Evolutionary conservation across 352 stramenopile species (phyloP).

Genomic region (Aphanomyces astaci): DNA sequence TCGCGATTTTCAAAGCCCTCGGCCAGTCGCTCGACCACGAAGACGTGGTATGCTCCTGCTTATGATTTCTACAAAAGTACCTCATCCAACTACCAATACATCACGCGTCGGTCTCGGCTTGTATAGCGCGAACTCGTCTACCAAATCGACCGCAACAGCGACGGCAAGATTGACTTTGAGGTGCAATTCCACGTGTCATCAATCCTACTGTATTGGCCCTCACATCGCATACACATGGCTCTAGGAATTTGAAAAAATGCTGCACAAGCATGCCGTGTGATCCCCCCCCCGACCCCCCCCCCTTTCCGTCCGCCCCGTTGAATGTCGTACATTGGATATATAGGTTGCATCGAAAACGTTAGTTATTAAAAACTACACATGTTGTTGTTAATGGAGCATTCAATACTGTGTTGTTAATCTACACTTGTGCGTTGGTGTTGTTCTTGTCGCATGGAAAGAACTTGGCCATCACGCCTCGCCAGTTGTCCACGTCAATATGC

Average conservation of each 20-base stretch:
- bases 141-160: constrained; percentile 64
- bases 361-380: too few species aligned
- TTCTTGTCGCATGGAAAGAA: background rate
- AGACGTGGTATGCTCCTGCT: constrained; percentile 35
- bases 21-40: constrained; percentile 63
- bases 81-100: too few species aligned
- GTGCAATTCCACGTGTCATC: too few species aligned
- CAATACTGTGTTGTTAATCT: background rate
- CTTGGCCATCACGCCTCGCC: background rate
- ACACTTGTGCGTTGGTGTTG: background rate
- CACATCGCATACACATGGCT: too few species aligned
- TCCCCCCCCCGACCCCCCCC: too few species aligned
- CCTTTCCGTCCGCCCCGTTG: too few species aligned
- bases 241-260: constrained; percentile 56
- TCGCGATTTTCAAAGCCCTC: constrained; percentile 59
- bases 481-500: constrained; percentile 37
- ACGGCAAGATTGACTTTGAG: constrained; percentile 66
- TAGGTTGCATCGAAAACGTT: too few species aligned
- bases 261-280: constrained; percentile 65
- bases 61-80: too few species aligned
- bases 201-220: too few species aligned
- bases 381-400: background rate
- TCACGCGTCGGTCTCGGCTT: background rate
- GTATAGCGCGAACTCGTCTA: constrained; percentile 50
- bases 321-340: too few species aligned